These are phyloP conservation scores for Colletotrichum simmondsii DNA, from an alignment of 2,329 filamentous ascomycete genomes.

Conservation along the genomic window DNA sequence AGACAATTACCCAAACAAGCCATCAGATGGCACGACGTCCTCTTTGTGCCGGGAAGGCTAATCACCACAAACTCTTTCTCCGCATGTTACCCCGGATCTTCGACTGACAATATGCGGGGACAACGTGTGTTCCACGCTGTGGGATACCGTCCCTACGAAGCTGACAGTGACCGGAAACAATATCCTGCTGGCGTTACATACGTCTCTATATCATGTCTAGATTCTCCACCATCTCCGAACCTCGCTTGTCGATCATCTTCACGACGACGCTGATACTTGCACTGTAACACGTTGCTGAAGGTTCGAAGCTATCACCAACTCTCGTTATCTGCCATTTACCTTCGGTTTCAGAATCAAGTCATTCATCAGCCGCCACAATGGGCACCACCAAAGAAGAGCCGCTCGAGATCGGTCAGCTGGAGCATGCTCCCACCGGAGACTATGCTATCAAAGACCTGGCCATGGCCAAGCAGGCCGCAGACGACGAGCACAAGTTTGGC, in stretches of 20 bases:
- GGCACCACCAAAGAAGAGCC: background rate
- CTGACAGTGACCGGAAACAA: background rate
- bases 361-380: background rate
- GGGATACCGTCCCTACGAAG: background rate
- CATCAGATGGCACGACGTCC: background rate
- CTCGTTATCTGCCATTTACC: no score
- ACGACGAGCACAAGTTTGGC: constrained; percentile 8
- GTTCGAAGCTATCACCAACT: no score
- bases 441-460: constrained; percentile 10
- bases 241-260: background rate
- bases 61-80: background rate
- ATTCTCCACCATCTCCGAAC: background rate
- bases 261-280: no score
- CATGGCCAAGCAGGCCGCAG: constrained; percentile 16
- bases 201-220: background rate
- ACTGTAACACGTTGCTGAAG: no score
- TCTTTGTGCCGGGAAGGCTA: background rate
- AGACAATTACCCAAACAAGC: background rate
- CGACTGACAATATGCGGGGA: background rate
- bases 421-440: background rate
- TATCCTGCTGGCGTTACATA: no score
- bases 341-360: background rate
- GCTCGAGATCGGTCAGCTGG: background rate
- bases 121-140: no score
- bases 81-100: background rate